These are phyloP conservation scores for Typha latifolia DNA, from an alignment of 176 grass and related monocot genomes.

Conservation along the genomic window DNA sequence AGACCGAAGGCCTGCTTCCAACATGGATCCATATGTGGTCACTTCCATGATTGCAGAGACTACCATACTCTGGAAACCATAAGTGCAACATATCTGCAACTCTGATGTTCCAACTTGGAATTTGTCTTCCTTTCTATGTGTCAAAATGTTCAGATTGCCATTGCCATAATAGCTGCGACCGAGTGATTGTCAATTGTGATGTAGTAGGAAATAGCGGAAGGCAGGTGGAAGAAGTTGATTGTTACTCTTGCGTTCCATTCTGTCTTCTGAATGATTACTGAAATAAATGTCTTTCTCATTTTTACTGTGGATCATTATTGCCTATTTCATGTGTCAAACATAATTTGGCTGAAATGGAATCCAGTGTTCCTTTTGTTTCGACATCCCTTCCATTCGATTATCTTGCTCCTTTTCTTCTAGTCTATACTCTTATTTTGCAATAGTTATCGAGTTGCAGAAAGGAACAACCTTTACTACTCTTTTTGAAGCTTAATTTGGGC, in stretches of 20 bases:
- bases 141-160: neutral
- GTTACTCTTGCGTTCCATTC: neutral
- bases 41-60: constrained; percentile 71
- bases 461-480: too few relatives aligned
- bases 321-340: neutral
- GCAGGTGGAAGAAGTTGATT: neutral
- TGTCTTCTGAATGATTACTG: neutral
- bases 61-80: constrained; percentile 42
- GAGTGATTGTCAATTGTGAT: neutral
- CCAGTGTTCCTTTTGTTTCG: too few relatives aligned
- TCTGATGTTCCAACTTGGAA: too few relatives aligned
- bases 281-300: neutral
- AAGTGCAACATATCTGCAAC: too few relatives aligned
- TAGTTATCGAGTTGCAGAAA: too few relatives aligned
- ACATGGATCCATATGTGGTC: constrained; percentile 95
- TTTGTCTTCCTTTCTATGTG: too few relatives aligned
- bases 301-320: neutral
- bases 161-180: neutral
- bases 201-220: neutral
- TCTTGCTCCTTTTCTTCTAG: too few relatives aligned
- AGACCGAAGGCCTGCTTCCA: constrained; percentile 70
- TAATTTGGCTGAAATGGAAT: neutral
- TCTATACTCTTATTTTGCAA: too few relatives aligned
- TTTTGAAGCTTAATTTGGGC: too few relatives aligned
- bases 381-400: too few relatives aligned